phyloP scores from a whole-genome alignment of 805 yeast genomes.

The Starmerella gropengiesseri region DNA sequence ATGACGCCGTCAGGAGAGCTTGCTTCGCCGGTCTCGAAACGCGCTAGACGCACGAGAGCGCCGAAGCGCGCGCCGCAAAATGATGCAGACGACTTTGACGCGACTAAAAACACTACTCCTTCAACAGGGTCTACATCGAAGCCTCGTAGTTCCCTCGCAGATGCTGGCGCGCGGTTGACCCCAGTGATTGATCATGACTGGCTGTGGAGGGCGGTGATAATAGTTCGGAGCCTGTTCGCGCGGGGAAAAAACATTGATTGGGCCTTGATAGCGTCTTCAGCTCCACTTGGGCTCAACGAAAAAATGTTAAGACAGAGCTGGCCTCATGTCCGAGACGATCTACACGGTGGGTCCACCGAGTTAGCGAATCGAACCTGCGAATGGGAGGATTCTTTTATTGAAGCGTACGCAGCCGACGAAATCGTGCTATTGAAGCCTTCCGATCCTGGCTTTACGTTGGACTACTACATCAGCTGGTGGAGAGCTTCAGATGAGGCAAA shows the following conservation, averaged over 20 bases:
- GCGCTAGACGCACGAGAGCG: not conserved
- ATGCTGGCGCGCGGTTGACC: not conserved
- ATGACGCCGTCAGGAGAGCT: slow-evolving; percentile 3
- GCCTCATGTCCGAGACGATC: slow-evolving; percentile 53
- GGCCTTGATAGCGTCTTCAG: not conserved
- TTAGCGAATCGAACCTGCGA: slow-evolving; percentile 29
- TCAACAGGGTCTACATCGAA: not conserved
- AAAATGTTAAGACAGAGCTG: slow-evolving; percentile 37
- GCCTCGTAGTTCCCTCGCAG: too few species aligned
- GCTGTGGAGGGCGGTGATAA: slow-evolving; percentile 36
- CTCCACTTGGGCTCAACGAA: not conserved
- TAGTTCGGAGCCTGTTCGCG: not conserved
- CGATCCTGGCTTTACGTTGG: slow-evolving; percentile 39
- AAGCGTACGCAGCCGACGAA: slow-evolving; percentile 46
- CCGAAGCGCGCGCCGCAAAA: slow-evolving; percentile 1
- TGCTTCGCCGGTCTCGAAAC: not conserved
- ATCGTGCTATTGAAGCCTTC: slow-evolving; percentile 30
- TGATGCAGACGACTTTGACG: not conserved
- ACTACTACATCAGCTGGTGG: slow-evolving; percentile 55
- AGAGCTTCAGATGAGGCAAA: slow-evolving; percentile 15
- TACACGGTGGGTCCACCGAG: slow-evolving; percentile 40
- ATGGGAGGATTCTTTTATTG: slow-evolving; percentile 58
- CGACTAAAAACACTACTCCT: not conserved
- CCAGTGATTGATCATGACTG: slow-evolving; percentile 35
- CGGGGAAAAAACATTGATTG: slow-evolving; percentile 2